These are phyloP conservation scores for Didymella lethalis DNA, from an alignment of 2,329 filamentous ascomycete genomes.

Conservation along the genomic window DNA sequence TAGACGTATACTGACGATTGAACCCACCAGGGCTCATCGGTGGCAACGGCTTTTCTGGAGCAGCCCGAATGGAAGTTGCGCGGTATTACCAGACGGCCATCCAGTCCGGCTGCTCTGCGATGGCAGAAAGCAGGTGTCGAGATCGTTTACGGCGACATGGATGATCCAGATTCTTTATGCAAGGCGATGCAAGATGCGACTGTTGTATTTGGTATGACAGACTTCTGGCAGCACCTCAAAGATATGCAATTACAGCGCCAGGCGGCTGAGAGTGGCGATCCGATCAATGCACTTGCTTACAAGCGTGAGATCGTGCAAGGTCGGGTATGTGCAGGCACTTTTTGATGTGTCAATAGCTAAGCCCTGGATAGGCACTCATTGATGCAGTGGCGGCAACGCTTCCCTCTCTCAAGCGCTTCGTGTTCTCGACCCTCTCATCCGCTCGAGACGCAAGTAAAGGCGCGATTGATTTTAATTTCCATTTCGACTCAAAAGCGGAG, in stretches of 20 bases:
- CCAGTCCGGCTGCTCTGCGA: background rate
- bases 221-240: constrained; percentile 49
- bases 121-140: constrained; percentile 1
- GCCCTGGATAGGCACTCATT: constrained; percentile 39
- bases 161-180: constrained; percentile 10
- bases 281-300: constrained; percentile 45
- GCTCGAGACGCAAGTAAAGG: constrained; percentile 43
- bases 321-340: constrained; percentile 28
- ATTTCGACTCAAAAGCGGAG: constrained; percentile 55
- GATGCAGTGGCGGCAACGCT: constrained; percentile 49
- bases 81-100: constrained; percentile 1
- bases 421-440: constrained; percentile 55
- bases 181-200: constrained; percentile 27
- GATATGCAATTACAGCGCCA: constrained; percentile 26
- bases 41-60: background rate
- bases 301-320: constrained; percentile 50
- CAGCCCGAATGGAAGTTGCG: constrained; percentile 1
- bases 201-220: constrained; percentile 52
- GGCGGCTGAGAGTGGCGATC: constrained; percentile 22
- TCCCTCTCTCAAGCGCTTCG: constrained; percentile 52
- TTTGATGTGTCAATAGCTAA: background rate
- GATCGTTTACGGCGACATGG: background rate
- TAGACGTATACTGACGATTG: background rate
- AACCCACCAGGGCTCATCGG: background rate
- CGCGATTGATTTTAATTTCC: constrained; percentile 45